Percentiles rank a stretch among this genome's conserved stretches.
Evolutionary conservation across 2,329 filamentous ascomycete genomes (phyloP).

Genomic region (Penicillium sp.): DNA sequence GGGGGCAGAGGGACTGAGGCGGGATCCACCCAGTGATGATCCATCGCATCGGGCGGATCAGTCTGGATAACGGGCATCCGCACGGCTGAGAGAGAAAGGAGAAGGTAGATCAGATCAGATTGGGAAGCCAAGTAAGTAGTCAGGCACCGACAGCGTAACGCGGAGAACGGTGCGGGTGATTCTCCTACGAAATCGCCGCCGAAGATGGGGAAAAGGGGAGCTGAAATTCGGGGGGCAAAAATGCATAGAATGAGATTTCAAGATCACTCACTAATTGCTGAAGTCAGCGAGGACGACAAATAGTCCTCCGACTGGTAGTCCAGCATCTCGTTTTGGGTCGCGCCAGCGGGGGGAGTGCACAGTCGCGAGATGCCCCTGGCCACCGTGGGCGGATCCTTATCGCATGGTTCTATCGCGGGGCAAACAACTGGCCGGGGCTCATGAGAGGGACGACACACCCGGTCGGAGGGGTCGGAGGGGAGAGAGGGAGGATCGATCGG

Average conservation of each 20-base stretch:
- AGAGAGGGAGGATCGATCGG: constrained; percentile 12
- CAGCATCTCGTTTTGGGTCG: constrained; percentile 50
- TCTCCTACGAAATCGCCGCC: constrained; percentile 13
- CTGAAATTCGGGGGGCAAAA: constrained; percentile 9
- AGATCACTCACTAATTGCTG: constrained; percentile 45
- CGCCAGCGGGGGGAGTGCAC: constrained; percentile 41
- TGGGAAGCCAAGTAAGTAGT: constrained; percentile 25
- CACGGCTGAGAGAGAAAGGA: constrained; percentile 30
- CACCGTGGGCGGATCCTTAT: constrained; percentile 41
- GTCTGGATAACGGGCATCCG: constrained; percentile 40
- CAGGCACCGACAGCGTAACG: constrained; percentile 25
- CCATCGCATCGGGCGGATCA: constrained; percentile 45
- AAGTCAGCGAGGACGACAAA: constrained; percentile 42
- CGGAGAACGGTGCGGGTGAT: constrained; percentile 11
- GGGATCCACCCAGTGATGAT: constrained; percentile 37
- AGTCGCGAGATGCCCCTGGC: constrained; percentile 47
- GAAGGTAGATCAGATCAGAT: constrained; percentile 30
- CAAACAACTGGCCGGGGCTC: constrained; percentile 28
- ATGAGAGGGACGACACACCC: constrained; percentile 27
- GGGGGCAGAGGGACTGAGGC: constrained; percentile 34
- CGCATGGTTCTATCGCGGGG: constrained; percentile 46
- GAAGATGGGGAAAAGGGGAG: constrained; percentile 15
- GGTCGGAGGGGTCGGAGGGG: constrained; percentile 21
- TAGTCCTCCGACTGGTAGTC: constrained; percentile 42
- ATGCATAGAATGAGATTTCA: constrained; percentile 20